Evolutionary conservation across 495 filamentous ascomycete species (phyloP).

Genomic region (Penicilliopsis zonata): DNA sequence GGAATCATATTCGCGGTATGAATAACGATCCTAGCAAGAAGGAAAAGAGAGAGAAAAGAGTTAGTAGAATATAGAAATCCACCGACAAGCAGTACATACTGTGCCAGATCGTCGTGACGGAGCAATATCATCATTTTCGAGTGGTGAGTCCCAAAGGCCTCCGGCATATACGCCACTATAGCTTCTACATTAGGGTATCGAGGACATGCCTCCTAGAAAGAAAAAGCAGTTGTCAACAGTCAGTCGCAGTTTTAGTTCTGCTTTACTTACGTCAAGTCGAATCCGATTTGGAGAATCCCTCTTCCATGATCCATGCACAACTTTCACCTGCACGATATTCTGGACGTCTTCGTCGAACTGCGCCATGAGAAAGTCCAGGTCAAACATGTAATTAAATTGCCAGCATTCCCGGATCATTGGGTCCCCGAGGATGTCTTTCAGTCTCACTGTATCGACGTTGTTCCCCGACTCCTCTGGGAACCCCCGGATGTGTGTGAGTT

Average conservation of each 20-base stretch:
- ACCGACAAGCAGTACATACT: constrained; percentile 26
- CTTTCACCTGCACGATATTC: constrained; percentile 50
- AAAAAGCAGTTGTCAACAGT: background rate
- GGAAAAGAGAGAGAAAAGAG: background rate
- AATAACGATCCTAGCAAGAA: constrained; percentile 48
- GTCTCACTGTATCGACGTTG: constrained; percentile 57
- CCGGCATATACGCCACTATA: constrained; percentile 70
- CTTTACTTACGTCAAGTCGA: constrained; percentile 43
- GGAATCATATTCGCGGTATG: constrained; percentile 86
- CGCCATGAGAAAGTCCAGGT: constrained; percentile 63
- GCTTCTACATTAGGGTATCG: constrained; percentile 57
- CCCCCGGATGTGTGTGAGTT: constrained; percentile 60
- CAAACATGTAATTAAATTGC: constrained; percentile 82
- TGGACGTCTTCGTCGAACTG: constrained; percentile 62
- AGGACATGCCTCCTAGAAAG: constrained; percentile 39
- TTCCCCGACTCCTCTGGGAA: constrained; percentile 34
- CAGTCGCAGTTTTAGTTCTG: background rate
- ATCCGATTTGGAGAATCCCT: constrained; percentile 50
- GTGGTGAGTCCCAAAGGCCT: constrained; percentile 81
- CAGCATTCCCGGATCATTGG: constrained; percentile 77
- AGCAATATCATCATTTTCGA: constrained; percentile 80
- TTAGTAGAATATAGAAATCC: background rate
- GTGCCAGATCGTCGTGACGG: constrained; percentile 61
- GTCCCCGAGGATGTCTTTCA: constrained; percentile 67
- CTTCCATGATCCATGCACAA: constrained; percentile 87